phyloP scores from a whole-genome alignment of 202 grass and related monocot species.

The Alloteropsis angusta region DNA sequence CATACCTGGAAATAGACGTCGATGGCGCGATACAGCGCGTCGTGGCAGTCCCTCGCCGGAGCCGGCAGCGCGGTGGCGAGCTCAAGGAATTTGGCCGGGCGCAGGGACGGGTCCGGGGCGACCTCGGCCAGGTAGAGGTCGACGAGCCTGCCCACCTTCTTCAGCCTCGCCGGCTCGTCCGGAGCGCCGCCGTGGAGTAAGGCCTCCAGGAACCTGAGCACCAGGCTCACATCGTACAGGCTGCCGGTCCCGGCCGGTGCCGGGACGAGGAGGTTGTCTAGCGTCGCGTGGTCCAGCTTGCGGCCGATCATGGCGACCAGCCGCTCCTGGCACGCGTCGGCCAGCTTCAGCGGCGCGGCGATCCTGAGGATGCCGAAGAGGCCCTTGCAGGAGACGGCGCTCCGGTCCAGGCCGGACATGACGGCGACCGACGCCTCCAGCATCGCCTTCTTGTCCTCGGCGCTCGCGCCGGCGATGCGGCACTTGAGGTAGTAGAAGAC shows the following conservation, averaged over 20 bases:
- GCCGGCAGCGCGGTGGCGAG: slow-evolving; percentile 55
- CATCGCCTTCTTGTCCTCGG: slow-evolving; percentile 49
- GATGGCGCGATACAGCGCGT: slow-evolving; percentile 72
- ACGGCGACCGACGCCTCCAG: slow-evolving; percentile 38
- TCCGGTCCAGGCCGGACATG: slow-evolving; percentile 53
- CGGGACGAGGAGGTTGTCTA: slow-evolving; percentile 81
- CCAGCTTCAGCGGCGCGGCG: slow-evolving; percentile 39
- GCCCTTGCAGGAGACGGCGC: slow-evolving; percentile 57
- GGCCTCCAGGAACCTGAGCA: slow-evolving; percentile 57
- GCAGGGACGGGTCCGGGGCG: slow-evolving; percentile 64
- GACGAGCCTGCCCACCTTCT: slow-evolving; percentile 56
- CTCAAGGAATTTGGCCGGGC: slow-evolving; percentile 56
- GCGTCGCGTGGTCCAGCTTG: slow-evolving; percentile 74
- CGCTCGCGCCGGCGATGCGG: slow-evolving; percentile 15
- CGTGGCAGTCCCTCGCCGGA: slow-evolving; percentile 75
- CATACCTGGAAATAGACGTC: slow-evolving; percentile 83
- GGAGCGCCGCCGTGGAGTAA: slow-evolving; percentile 30
- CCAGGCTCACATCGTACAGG: slow-evolving; percentile 65
- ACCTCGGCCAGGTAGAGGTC: slow-evolving; percentile 90
- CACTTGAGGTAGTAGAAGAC: slow-evolving; percentile 83
- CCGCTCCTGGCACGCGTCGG: slow-evolving; percentile 19
- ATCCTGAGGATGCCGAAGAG: slow-evolving; percentile 77
- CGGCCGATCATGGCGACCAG: slow-evolving; percentile 80
- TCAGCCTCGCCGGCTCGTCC: slow-evolving; percentile 37
- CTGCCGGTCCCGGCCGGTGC: slow-evolving; percentile 32